Conservation (phyloP, 148 eudicot genomes). For the Cornus suecica region DNA sequence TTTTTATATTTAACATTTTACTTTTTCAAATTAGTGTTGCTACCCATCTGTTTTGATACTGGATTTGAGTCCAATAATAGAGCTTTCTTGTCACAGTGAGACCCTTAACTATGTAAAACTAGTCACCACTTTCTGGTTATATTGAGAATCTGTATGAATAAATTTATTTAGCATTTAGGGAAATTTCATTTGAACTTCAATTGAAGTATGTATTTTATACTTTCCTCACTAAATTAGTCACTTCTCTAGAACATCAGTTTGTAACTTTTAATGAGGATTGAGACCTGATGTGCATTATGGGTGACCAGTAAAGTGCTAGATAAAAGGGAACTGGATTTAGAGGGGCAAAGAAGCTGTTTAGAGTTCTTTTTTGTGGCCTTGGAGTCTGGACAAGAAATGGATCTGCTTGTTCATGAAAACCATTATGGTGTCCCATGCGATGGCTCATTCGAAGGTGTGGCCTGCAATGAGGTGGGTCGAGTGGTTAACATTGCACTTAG, state of each 20-base stretch:
- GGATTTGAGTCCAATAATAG: conserved; percentile 4
- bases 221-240: background rate
- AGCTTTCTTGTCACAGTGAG: background rate
- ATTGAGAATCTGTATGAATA: background rate
- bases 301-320: background rate
- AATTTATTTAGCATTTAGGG: background rate
- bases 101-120: background rate
- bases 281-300: background rate
- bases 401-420: too few species aligned
- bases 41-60: background rate
- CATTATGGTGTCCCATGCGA: too few species aligned
- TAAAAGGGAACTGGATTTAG: background rate
- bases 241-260: background rate
- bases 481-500: too few species aligned
- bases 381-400: too few species aligned
- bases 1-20: background rate
- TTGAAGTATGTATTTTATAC: background rate
- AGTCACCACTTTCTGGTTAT: background rate
- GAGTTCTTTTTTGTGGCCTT: background rate
- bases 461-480: too few species aligned
- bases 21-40: background rate
- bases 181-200: background rate
- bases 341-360: background rate
- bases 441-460: too few species aligned
- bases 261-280: background rate